A percentile compares a stretch with the other conserved stretches of the same genome.
These are phyloP conservation scores for Anthostomella pinea DNA, from an alignment of 2,329 filamentous ascomycete species.

Conservation along the genomic window DNA sequence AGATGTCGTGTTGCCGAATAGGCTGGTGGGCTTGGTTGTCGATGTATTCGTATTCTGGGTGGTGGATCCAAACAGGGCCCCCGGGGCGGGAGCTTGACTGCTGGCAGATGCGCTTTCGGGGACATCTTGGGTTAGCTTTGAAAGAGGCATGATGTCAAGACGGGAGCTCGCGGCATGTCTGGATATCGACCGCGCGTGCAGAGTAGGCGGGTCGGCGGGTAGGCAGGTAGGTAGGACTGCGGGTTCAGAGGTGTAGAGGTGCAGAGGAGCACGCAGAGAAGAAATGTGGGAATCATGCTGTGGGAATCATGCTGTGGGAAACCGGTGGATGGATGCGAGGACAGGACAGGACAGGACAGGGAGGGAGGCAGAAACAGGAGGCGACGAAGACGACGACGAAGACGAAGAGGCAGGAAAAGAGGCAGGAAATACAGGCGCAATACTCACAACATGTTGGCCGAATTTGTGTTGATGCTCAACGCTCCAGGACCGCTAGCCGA, in stretches of 20 bases:
- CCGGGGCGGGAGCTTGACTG: conserved; percentile 32
- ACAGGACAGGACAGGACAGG: conserved; percentile 10
- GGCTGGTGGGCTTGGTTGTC: conserved; percentile 24
- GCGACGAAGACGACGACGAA: conserved; percentile 10
- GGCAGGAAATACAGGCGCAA: no score
- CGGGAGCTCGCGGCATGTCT: no score
- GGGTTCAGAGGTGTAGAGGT: no score
- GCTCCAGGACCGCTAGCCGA: conserved; percentile 59
- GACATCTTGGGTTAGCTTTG: conserved; percentile 12
- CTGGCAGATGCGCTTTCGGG: conserved; percentile 27
- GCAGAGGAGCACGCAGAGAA: no score
- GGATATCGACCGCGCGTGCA: no score
- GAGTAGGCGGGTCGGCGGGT: background rate
- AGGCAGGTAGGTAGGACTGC: no score
- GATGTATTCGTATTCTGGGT: conserved; percentile 18
- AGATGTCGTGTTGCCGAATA: conserved; percentile 30
- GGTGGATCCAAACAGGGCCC: conserved; percentile 30
- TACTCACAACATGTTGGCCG: conserved; percentile 57
- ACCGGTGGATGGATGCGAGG: conserved; percentile 2
- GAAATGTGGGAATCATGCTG: no score
- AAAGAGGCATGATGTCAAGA: conserved; percentile 15
- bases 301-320: no score
- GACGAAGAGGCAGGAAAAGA: conserved; percentile 1
- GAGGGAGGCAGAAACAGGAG: conserved; percentile 11
- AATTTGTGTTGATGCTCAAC: conserved; percentile 62